Conservation (phyloP, 2,329 filamentous ascomycete species). For the Pyrenochaeta sp. region DNA sequence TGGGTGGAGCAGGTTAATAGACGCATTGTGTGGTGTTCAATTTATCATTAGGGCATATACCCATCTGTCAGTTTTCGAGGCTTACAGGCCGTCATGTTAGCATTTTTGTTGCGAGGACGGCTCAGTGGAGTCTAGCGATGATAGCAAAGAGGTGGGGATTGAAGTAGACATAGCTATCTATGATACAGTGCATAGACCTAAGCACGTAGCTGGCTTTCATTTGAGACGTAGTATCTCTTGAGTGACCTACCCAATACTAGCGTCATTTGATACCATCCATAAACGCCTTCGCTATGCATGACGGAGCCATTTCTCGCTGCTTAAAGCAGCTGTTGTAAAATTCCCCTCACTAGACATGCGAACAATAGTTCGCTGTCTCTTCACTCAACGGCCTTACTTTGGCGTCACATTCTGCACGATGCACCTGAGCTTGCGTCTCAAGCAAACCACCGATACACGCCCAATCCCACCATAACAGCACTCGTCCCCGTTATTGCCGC, state of each 20-base stretch:
- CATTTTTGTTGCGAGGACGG: constrained; percentile 6
- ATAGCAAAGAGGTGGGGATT: neutral
- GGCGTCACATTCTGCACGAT: neutral
- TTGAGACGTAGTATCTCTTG: neutral
- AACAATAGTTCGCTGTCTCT: too few species aligned
- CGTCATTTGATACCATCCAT: neutral
- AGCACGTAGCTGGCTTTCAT: neutral
- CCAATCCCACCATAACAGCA: constrained; percentile 53
- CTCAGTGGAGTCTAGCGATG: neutral
- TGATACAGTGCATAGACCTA: neutral
- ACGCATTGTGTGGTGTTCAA: constrained; percentile 36
- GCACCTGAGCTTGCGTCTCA: constrained; percentile 9
- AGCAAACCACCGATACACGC: constrained; percentile 54
- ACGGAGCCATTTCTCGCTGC: neutral
- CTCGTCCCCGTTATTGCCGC: constrained; percentile 53
- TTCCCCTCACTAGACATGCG: neutral
- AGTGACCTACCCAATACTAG: neutral
- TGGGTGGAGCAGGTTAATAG: constrained; percentile 32
- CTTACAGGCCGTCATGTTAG: constrained; percentile 23
- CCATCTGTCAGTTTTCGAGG: constrained; percentile 12
- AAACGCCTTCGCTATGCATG: constrained; percentile 3
- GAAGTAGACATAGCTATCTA: constrained; percentile 1
- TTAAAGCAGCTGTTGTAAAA: neutral
- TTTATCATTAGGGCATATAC: constrained; percentile 23
- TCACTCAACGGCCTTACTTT: too few species aligned